Conservation (phyloP, 192 early-diverging fungal species). For the Umbelopsis sp. region DNA sequence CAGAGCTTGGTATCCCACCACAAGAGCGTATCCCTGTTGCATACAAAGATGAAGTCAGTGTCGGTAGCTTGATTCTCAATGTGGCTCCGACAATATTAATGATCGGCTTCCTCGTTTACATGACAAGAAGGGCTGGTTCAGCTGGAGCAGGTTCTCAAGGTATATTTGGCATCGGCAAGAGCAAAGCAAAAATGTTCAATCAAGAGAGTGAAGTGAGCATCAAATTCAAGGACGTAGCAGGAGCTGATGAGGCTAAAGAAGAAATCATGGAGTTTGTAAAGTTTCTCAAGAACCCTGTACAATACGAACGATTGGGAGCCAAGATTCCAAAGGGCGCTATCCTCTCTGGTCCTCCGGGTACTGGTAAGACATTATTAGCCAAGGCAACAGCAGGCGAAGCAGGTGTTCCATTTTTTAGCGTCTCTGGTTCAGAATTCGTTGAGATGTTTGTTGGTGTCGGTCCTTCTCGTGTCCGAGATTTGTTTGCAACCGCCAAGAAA, state of each 20-base stretch:
- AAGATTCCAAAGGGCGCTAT: constrained; percentile 99
- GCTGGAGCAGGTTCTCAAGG: constrained; percentile 66
- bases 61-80: constrained; percentile 77
- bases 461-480: constrained; percentile 87
- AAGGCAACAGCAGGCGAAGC: constrained; percentile 99
- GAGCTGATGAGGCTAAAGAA: constrained; percentile 98
- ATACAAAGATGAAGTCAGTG: constrained; percentile 81
- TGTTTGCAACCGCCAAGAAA: constrained; percentile 98
- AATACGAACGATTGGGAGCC: constrained; percentile 92
- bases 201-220: constrained; percentile 95
- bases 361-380: constrained; percentile 98
- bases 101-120: constrained; percentile 85
- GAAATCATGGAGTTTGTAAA: constrained; percentile 99
- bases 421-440: constrained; percentile 99
- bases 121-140: constrained; percentile 80
- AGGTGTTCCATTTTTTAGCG: constrained; percentile 94
- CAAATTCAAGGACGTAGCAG: constrained; percentile 99
- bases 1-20: constrained; percentile 88
- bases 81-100: constrained; percentile 92
- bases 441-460: constrained; percentile 99
- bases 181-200: constrained; percentile 95
- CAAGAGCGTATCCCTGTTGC: constrained; percentile 90
- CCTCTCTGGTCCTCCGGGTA: constrained; percentile 89
- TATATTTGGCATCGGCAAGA: constrained; percentile 97
- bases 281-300: constrained; percentile 92